phyloP scores from a whole-genome alignment of 305 asterid genomes.

The Rubia peregrina region DNA sequence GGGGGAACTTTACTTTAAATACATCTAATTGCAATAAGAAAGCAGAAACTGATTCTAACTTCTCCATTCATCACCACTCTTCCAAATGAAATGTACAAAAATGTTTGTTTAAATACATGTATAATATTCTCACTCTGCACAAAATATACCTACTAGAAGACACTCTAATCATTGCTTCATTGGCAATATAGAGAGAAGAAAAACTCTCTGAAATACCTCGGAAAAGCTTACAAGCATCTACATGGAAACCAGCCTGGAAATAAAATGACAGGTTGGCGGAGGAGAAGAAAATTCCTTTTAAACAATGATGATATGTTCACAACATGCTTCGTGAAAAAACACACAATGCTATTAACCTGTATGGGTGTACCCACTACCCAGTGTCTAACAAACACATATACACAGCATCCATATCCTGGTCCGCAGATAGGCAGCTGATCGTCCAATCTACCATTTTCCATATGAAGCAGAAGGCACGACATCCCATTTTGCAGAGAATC shows the following conservation, averaged over 20 bases:
- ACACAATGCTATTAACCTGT: constrained; percentile 12
- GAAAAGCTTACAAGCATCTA: constrained; percentile 13
- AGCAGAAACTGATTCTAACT: not conserved
- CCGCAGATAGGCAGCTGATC: constrained; percentile 4
- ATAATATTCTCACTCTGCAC: not conserved
- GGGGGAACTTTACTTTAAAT: not conserved
- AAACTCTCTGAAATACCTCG: not conserved
- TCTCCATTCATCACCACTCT: not conserved
- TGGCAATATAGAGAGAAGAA: not conserved
- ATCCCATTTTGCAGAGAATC: not conserved
- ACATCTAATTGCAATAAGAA: not conserved
- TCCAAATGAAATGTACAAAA: not conserved
- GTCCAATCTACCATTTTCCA: not conserved
- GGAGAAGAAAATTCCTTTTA: not conserved
- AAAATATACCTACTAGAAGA: not conserved
- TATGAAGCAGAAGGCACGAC: not conserved
- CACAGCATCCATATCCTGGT: constrained; percentile 1
- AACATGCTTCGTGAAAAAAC: constrained; percentile 1
- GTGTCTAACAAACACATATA: constrained; percentile 3
- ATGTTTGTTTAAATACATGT: not conserved
- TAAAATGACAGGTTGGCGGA: not conserved
- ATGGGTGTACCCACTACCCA: not conserved
- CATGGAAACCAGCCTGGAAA: not conserved
- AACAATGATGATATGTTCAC: not conserved
- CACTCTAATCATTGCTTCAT: not conserved